Evolutionary conservation across 257 asterid genomes (phyloP), one percentile per base, ranked within the genome.

Genomic region (Rubia yunnanensis): DNA sequence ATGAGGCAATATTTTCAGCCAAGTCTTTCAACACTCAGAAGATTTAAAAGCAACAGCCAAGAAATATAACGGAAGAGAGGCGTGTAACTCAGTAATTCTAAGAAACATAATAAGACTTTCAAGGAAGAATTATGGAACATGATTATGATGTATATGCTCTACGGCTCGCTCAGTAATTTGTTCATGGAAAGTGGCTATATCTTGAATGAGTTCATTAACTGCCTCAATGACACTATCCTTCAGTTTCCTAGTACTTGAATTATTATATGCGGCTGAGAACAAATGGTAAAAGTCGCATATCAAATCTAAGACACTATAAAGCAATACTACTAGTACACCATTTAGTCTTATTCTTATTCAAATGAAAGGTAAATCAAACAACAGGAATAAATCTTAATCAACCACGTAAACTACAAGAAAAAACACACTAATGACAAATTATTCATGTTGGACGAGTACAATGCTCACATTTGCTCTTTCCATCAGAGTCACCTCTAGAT

Each of bases 141-240:
- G 89, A 97, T 92, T 92, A 22, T 92, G 99, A 78, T 92, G 99
- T 73, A 92, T 92, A 81, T 87, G 99, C 78, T 92, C 99, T 76
- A 92, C 95, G 17, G 97, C 99, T 77, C 89, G 95, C 76, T 87
- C 97, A 64, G 99, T 91, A 76, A 92, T 92, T 79, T 81, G 94
- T 69, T 92, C 99, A 50, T 92, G 96, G 84, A 95, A 89, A 66
- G 95, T 86, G 53, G 95, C 75, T 63, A 92, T 87, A 77, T 89
- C 99, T 79, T 80, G 95, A 81, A 92, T 89, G 65, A 92, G 89
- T 68, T 92, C 99, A 73, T 87, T 92, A 71, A 92, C 96, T 59
- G 94, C 92, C 82, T 92, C 99, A 55, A 89, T 92, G 70, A 92
- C 96, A 78, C 84, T 87, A 85, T 92, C 97, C 83, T 92, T 92